Evolutionary conservation across 1,139 yeast genomes (phyloP).

Genomic region (Suhomyces chickasaworum): DNA sequence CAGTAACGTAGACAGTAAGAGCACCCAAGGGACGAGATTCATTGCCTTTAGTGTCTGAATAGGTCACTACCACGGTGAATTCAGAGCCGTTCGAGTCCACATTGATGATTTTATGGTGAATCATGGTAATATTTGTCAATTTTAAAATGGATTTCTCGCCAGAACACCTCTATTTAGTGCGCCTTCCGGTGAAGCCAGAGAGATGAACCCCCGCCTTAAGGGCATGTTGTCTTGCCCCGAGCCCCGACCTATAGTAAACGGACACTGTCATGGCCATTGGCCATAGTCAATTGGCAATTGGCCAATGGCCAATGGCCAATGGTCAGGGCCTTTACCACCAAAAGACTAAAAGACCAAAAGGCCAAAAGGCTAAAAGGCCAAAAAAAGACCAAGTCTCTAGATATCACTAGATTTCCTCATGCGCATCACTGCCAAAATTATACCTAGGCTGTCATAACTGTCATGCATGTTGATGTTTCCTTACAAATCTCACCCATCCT

Average conservation of each 20-base stretch:
- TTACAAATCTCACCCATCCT: too few species aligned
- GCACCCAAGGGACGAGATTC: not conserved
- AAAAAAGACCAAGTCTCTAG: not conserved
- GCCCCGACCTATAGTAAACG: not conserved
- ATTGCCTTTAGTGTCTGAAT: not conserved
- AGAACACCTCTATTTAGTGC: not conserved
- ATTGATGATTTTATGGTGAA: not conserved
- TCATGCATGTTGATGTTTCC: not conserved
- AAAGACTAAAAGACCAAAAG: too few species aligned
- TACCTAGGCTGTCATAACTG: not conserved
- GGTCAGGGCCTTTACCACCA: not conserved
- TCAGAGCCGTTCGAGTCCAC: slow-evolving; percentile 14
- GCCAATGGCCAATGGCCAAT: too few species aligned
- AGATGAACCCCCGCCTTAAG: too few species aligned
- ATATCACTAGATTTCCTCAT: too few species aligned
- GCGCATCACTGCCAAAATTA: not conserved
- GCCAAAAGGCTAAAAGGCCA: too few species aligned
- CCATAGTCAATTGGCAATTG: too few species aligned
- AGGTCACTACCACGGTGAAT: slow-evolving; percentile 20
- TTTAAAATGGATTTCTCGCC: not conserved
- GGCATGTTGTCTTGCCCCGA: not conserved
- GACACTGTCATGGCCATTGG: not conserved
- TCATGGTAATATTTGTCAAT: not conserved
- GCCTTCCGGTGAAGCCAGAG: too few species aligned
- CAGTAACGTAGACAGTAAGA: slow-evolving; percentile 23